Conservation (phyloP, 208 protist species). For the Strigomonas galati region DNA sequence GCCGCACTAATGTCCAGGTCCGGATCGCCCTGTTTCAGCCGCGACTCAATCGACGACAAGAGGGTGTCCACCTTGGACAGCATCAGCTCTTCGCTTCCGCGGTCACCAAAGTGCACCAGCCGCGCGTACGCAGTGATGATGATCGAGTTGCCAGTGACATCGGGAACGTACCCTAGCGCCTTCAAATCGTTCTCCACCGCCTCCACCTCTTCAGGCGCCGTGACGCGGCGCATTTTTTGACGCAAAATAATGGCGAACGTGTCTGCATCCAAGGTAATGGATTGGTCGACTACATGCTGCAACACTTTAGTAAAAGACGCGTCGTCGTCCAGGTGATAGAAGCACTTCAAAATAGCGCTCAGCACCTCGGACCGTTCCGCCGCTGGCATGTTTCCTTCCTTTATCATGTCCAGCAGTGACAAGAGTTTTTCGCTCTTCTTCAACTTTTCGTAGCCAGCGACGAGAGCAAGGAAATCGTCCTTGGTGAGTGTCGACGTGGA, state of each 20-base stretch:
- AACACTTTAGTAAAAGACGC: constrained; percentile 52
- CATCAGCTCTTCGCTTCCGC: constrained; percentile 83
- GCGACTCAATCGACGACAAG: constrained; percentile 78
- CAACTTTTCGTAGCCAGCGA: constrained; percentile 81
- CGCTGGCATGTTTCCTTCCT: constrained; percentile 22
- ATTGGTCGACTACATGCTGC: constrained; percentile 40
- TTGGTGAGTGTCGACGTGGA: constrained; percentile 38
- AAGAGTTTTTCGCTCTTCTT: constrained; percentile 55
- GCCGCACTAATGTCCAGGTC: constrained; percentile 84
- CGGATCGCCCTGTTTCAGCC: constrained; percentile 77
- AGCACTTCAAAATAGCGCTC: constrained; percentile 58
- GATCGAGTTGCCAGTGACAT: constrained; percentile 81
- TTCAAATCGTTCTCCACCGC: constrained; percentile 64
- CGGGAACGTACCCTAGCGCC: constrained; percentile 61
- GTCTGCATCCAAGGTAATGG: constrained; percentile 31
- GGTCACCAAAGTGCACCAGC: constrained; percentile 80
- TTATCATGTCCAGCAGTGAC: constrained; percentile 34
- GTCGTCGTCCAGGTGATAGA: constrained; percentile 56
- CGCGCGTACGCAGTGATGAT: constrained; percentile 84
- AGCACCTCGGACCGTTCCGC: constrained; percentile 33
- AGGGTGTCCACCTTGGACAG: constrained; percentile 86
- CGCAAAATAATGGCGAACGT: constrained; percentile 64
- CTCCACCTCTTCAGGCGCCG: constrained; percentile 61
- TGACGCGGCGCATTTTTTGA: constrained; percentile 71
- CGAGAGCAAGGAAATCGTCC: constrained; percentile 70